phyloP scores from a whole-genome alignment of 2,329 filamentous ascomycete genomes.

The Parascedosporium putredinis region DNA sequence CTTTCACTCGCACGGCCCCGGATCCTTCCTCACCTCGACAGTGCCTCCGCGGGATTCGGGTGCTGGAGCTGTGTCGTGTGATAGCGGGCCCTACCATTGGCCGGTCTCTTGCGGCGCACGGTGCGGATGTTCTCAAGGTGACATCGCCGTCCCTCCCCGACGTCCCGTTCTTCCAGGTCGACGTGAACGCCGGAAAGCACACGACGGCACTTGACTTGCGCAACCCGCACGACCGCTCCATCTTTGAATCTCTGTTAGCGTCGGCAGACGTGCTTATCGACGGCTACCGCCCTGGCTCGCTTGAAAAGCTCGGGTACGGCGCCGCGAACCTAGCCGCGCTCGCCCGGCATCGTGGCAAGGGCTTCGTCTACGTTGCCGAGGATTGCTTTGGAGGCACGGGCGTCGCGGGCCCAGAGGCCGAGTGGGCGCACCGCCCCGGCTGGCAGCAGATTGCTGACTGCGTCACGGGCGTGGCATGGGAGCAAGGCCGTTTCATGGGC shows the following conservation, averaged over 20 bases:
- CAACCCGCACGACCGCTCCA: slow-evolving; percentile 35
- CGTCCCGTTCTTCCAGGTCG: slow-evolving; percentile 62
- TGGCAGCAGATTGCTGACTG: slow-evolving; percentile 64
- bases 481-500: slow-evolving; percentile 52
- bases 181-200: slow-evolving; percentile 63
- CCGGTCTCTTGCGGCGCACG: slow-evolving; percentile 63
- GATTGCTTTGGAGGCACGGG: slow-evolving; percentile 51
- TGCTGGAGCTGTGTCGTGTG: slow-evolving; percentile 65
- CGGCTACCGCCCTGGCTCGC: slow-evolving; percentile 57
- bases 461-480: slow-evolving; percentile 47
- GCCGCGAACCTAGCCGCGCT: slow-evolving; percentile 24
- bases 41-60: slow-evolving; percentile 51
- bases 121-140: slow-evolving; percentile 63
- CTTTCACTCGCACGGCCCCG: slow-evolving; percentile 18
- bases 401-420: slow-evolving; percentile 23
- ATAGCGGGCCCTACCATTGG: slow-evolving; percentile 67
- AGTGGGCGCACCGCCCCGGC: slow-evolving; percentile 54
- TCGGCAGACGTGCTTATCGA: slow-evolving; percentile 57
- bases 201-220: slow-evolving; percentile 54
- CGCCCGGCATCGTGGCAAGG: slow-evolving; percentile 44
- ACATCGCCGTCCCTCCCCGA: slow-evolving; percentile 59
- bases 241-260: slow-evolving; percentile 48
- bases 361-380: slow-evolving; percentile 58
- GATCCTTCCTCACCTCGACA: slow-evolving; percentile 11
- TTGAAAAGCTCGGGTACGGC: slow-evolving; percentile 23